These are phyloP conservation scores for Puccinellia tenuiflora DNA, from an alignment of 176 grass and related monocot species.

Conservation along the genomic window DNA sequence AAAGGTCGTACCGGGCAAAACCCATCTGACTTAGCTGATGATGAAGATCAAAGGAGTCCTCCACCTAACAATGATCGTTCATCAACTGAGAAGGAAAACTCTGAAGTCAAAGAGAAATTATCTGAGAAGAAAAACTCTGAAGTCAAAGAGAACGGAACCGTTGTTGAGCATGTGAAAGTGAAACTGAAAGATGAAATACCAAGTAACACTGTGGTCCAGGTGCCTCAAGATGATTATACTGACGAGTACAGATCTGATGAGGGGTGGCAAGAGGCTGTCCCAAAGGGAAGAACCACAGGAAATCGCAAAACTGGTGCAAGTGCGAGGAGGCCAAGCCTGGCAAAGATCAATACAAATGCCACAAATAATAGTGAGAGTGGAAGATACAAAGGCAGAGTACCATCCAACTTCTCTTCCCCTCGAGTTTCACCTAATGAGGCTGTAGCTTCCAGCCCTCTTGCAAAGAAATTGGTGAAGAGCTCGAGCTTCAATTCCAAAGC, in stretches of 20 bases:
- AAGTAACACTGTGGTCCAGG: conserved; percentile 36
- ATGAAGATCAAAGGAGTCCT: conserved; percentile 56
- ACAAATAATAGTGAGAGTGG: conserved; percentile 59
- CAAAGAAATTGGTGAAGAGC: conserved; percentile 79
- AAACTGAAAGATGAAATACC: conserved; percentile 58
- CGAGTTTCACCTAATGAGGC: conserved; percentile 53
- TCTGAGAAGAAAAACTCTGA: conserved; percentile 45
- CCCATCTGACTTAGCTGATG: conserved; percentile 57
- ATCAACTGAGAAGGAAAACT: conserved; percentile 32
- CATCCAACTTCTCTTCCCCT: conserved; percentile 52
- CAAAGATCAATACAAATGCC: conserved; percentile 76
- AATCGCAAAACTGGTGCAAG: conserved; percentile 56
- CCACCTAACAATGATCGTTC: conserved; percentile 43
- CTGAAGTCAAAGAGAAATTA: conserved; percentile 62
- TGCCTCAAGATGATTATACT: conserved; percentile 45
- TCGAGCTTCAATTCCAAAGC: conserved; percentile 64
- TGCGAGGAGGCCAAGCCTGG: conserved; percentile 62
- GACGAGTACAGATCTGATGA: conserved; percentile 71
- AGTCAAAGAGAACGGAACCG: conserved; percentile 58
- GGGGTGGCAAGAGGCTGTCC: conserved; percentile 91
- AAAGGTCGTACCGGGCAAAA: conserved; percentile 64
- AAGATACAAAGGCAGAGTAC: conserved; percentile 53
- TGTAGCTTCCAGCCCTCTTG: conserved; percentile 45
- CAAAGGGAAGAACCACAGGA: conserved; percentile 61
- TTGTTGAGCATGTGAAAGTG: conserved; percentile 45